A percentile compares a stretch with the other conserved stretches of the same genome.
Conservation (phyloP, 305 asterid genomes). For the Solanum chacoense region DNA sequence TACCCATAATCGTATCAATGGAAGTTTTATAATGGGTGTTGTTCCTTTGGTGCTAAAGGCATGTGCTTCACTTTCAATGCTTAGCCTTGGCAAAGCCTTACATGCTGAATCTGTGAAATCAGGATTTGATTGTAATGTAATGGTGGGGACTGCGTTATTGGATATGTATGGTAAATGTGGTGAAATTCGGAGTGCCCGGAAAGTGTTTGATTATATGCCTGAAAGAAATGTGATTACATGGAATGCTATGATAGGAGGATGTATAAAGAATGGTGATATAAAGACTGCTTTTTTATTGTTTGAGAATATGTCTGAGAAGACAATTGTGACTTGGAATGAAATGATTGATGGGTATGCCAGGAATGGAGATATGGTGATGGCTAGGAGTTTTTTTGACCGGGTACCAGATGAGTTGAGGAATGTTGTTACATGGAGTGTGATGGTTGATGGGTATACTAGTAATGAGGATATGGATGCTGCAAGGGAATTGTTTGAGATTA, state of each 20-base stretch:
- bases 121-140: constrained; percentile 40
- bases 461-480: constrained; percentile 66
- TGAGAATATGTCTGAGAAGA: constrained; percentile 29
- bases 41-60: constrained; percentile 67
- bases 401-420: constrained; percentile 45
- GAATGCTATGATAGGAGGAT: constrained; percentile 74
- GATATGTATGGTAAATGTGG: constrained; percentile 65
- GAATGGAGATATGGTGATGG: constrained; percentile 40
- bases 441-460: constrained; percentile 49
- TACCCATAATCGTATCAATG: constrained; percentile 25
- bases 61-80: constrained; percentile 45
- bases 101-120: constrained; percentile 53
- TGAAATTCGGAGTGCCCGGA: constrained; percentile 37
- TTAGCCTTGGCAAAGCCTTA: constrained; percentile 30
- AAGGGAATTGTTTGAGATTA: constrained; percentile 39
- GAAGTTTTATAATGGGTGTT: constrained; percentile 21
- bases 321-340: constrained; percentile 71
- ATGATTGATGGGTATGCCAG: constrained; percentile 65
- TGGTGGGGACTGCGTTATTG: constrained; percentile 62
- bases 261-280: constrained; percentile 34
- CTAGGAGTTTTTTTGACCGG: constrained; percentile 38
- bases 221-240: constrained; percentile 47
- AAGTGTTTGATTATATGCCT: constrained; percentile 60
- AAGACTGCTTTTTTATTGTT: constrained; percentile 30
- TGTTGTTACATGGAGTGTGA: constrained; percentile 73